These are phyloP conservation scores for Camellia sinensis DNA, from an alignment of 148 eudicot genomes.

Conservation along the genomic window DNA sequence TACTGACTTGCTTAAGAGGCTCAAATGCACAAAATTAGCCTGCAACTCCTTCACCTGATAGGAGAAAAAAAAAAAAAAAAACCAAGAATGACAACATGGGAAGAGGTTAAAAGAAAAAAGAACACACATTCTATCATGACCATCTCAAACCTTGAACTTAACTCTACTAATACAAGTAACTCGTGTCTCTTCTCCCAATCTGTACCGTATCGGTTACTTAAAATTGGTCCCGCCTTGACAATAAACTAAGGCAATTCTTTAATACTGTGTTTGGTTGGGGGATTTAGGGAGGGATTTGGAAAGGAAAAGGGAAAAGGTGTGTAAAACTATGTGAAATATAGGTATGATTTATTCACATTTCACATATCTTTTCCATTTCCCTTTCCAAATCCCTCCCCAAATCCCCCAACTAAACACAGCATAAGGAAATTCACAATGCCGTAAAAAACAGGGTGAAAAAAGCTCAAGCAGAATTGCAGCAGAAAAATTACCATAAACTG, in stretches of 20 bases:
- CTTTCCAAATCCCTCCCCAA: too few relatives aligned
- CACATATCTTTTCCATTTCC: too few relatives aligned
- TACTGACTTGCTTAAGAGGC: constrained; percentile 84
- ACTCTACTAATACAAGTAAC: constrained; percentile 33
- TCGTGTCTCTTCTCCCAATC: constrained; percentile 92
- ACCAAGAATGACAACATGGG: background rate
- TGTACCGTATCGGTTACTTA: constrained; percentile 61
- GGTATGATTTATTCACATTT: too few relatives aligned
- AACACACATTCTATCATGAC: background rate
- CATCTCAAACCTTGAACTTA: background rate
- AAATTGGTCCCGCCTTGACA: constrained; percentile 64
- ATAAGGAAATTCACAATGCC: constrained; percentile 81
- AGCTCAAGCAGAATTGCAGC: background rate
- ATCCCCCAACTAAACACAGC: too few relatives aligned
- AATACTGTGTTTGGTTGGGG: too few relatives aligned
- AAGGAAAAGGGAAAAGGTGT: too few relatives aligned
- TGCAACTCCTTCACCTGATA: constrained; percentile 89
- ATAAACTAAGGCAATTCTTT: constrained; percentile 91
- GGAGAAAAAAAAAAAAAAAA: background rate
- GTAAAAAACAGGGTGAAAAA: constrained; percentile 14
- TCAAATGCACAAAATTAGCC: constrained; percentile 76
- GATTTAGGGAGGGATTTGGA: too few relatives aligned
- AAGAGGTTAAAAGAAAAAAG: background rate
- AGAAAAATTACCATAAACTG: background rate
- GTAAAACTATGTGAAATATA: too few relatives aligned